Evolutionary conservation across 257 asterid genomes (phyloP).

Genomic region (Penstemon newberryi): DNA sequence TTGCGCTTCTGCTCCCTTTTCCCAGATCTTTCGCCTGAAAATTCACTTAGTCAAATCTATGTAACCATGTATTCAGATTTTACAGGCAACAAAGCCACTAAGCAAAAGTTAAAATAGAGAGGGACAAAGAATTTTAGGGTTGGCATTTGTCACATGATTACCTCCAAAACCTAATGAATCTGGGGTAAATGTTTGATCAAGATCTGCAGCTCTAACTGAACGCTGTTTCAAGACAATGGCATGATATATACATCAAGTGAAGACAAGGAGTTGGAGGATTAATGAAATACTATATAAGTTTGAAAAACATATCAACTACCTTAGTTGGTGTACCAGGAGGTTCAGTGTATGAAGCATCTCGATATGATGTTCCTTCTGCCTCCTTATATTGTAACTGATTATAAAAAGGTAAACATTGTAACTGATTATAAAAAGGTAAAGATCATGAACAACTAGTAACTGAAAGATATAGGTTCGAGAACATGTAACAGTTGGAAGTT

Average conservation of each 20-base stretch:
- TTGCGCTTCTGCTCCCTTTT: conserved; percentile 91
- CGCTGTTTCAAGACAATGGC: conserved; percentile 47
- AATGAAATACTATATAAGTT: not conserved
- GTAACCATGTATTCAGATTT: too few relatives aligned
- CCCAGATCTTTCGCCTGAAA: conserved; percentile 66
- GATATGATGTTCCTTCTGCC: conserved; percentile 83
- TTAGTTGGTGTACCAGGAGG: conserved; percentile 96
- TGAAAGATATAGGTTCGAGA: too few relatives aligned
- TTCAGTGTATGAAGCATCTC: conserved; percentile 77
- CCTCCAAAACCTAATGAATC: conserved; percentile 71
- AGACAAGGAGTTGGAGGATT: not conserved
- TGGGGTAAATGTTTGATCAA: conserved; percentile 74
- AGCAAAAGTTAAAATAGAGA: not conserved
- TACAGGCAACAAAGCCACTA: not conserved
- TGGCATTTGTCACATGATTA: conserved; percentile 26
- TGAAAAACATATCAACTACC: conserved; percentile 40
- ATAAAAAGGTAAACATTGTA: conserved; percentile 45
- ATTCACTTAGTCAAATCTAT: conserved; percentile 9
- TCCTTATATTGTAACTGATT: conserved; percentile 85
- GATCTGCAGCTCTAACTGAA: conserved; percentile 62
- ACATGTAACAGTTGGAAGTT: too few relatives aligned
- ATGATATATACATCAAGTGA: not conserved
- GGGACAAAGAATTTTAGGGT: not conserved
- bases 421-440: conserved; percentile 41
- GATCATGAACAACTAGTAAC: conserved; percentile 4